A percentile compares a stretch with the other conserved stretches of the same genome.
Conservation (phyloP, 768 basidiomycete species). For the Russula olivacea region DNA sequence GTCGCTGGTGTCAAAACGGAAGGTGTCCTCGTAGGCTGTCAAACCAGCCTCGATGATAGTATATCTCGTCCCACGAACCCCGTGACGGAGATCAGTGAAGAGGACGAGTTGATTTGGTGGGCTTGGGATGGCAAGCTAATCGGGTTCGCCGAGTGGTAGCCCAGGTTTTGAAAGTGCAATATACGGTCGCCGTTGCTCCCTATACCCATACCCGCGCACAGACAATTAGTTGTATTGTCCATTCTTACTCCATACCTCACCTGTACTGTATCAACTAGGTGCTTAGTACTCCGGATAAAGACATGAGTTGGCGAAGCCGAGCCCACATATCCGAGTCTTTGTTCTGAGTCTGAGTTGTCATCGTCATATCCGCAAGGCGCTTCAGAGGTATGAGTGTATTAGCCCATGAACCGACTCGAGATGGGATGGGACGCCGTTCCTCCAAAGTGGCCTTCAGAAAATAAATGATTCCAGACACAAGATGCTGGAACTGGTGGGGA, state of each 20-base stretch:
- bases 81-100: slow-evolving; percentile 29
- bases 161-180: background rate
- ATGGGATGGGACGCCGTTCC: too few species aligned
- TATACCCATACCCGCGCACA: background rate
- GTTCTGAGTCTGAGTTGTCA: too few species aligned
- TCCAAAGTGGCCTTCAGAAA: too few species aligned
- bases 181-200: background rate
- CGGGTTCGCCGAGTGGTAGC: slow-evolving; percentile 45
- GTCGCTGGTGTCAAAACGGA: slow-evolving; percentile 31
- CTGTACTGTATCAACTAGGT: background rate
- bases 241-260: background rate
- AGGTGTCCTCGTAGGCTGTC: slow-evolving; percentile 40
- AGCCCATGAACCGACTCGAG: too few species aligned
- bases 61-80: background rate
- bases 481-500: too few species aligned
- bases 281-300: background rate
- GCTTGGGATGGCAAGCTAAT: slow-evolving; percentile 44
- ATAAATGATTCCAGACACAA: too few species aligned
- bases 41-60: slow-evolving; percentile 9
- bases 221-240: slow-evolving; percentile 1
- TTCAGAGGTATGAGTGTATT: too few species aligned
- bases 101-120: slow-evolving; percentile 50
- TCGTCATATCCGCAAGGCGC: too few species aligned
- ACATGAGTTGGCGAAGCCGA: too few species aligned
- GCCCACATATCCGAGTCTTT: too few species aligned